phyloP scores from a whole-genome alignment of 1,139 yeast genomes.

The Taiozyma onychis region DNA sequence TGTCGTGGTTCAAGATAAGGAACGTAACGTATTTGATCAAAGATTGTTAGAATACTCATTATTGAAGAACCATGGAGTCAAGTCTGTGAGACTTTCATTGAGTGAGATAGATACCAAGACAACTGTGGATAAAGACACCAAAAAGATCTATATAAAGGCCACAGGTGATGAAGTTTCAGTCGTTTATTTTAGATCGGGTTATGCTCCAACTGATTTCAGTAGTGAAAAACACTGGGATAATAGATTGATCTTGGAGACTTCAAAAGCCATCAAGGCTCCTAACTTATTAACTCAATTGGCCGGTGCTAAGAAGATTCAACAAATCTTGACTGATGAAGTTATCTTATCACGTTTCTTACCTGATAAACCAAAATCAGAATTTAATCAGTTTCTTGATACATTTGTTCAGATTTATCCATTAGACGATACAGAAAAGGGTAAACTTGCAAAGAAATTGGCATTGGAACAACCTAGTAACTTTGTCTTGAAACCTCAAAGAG shows the following conservation, averaged over 20 bases:
- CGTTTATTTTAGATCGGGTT: slow-evolving; percentile 87
- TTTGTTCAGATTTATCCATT: slow-evolving; percentile 86
- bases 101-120: slow-evolving; percentile 48
- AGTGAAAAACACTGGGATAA: slow-evolving; percentile 67
- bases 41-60: slow-evolving; percentile 73
- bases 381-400: slow-evolving; percentile 35
- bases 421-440: slow-evolving; percentile 64
- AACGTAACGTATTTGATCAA: slow-evolving; percentile 89
- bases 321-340: slow-evolving; percentile 58
- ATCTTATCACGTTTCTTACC: slow-evolving; percentile 45
- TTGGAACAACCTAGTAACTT: slow-evolving; percentile 59
- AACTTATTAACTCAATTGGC: slow-evolving; percentile 82
- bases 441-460: slow-evolving; percentile 61
- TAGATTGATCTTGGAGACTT: slow-evolving; percentile 63
- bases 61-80: slow-evolving; percentile 48
- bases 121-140: slow-evolving; percentile 32
- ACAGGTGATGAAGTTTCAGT: slow-evolving; percentile 69
- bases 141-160: slow-evolving; percentile 44
- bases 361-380: slow-evolving; percentile 5
- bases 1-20: slow-evolving; percentile 79
- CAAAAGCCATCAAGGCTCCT: slow-evolving; percentile 87
- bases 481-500: slow-evolving; percentile 95
- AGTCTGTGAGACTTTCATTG: slow-evolving; percentile 61
- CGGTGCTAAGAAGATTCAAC: slow-evolving; percentile 92
- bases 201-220: slow-evolving; percentile 72